phyloP scores from a whole-genome alignment of 768 basidiomycete species.

The Tephrocybe sp. region DNA sequence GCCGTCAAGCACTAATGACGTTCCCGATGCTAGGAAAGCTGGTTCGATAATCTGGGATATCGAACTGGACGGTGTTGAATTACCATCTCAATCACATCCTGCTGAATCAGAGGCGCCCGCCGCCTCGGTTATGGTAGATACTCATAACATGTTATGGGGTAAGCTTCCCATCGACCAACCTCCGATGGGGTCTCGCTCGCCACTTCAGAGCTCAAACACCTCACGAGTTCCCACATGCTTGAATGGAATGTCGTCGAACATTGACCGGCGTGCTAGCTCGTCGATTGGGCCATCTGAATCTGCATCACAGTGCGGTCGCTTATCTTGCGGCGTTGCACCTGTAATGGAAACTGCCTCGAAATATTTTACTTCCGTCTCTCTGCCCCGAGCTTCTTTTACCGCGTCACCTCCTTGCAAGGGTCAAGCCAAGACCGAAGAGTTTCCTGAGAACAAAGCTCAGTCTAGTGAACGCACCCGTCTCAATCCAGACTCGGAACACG shows the following conservation, averaged over 20 bases:
- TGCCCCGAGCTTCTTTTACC: neutral
- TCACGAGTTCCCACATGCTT: slow-evolving; percentile 1
- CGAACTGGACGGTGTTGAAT: slow-evolving; percentile 36
- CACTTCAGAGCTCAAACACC: neutral
- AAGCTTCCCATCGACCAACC: neutral
- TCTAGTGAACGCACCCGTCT: neutral
- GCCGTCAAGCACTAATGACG: neutral
- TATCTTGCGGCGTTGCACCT: neutral
- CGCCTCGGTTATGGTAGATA: slow-evolving; percentile 36
- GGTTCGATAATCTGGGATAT: slow-evolving; percentile 59
- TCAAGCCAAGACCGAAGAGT: no score
- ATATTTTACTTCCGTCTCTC: slow-evolving; percentile 7
- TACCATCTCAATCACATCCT: slow-evolving; percentile 15
- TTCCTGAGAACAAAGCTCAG: neutral
- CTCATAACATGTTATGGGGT: slow-evolving; percentile 18
- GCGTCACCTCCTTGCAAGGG: neutral
- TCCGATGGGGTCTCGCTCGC: neutral
- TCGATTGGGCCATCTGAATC: slow-evolving; percentile 52
- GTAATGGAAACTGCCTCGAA: slow-evolving; percentile 7
- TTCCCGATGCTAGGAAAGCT: neutral
- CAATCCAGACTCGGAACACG: neutral
- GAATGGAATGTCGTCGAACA: neutral
- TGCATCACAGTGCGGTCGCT: slow-evolving; percentile 42
- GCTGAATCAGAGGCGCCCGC: neutral
- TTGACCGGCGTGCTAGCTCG: slow-evolving; percentile 16